Evolutionary conservation across 176 grass and related monocot genomes (phyloP).

Genomic region (Lolium rigidum): DNA sequence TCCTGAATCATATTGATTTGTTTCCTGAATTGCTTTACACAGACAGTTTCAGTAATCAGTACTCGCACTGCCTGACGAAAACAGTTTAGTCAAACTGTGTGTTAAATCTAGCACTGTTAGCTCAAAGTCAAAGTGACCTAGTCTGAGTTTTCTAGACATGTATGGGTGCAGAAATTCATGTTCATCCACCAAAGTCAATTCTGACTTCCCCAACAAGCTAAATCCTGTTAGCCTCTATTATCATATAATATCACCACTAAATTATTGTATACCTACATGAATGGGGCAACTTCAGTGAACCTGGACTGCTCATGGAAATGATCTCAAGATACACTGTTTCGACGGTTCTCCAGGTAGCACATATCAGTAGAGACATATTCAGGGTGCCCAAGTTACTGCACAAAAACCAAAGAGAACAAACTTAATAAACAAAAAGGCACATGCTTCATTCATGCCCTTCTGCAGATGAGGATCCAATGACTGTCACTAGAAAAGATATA

Average conservation of each 20-base stretch:
- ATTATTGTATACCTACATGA: slow-evolving; percentile 3
- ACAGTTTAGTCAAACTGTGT: slow-evolving; percentile 13
- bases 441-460: slow-evolving; percentile 31
- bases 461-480: slow-evolving; percentile 55
- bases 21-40: not conserved
- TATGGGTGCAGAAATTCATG: not conserved
- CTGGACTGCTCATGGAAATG: slow-evolving; percentile 37
- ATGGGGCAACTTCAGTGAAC: slow-evolving; percentile 34
- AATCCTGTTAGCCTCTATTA: not conserved
- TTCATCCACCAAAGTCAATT: slow-evolving; percentile 27
- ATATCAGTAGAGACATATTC: slow-evolving; percentile 34
- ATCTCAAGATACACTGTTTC: slow-evolving; percentile 34
- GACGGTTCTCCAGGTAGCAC: slow-evolving; percentile 6
- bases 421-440: slow-evolving; percentile 21
- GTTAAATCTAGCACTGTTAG: not conserved
- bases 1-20: slow-evolving; percentile 9
- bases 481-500: slow-evolving; percentile 41
- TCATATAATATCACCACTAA: slow-evolving; percentile 2
- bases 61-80: not conserved
- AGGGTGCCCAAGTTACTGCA: slow-evolving; percentile 12
- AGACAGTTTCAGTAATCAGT: not conserved
- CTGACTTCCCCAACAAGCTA: slow-evolving; percentile 17
- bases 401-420: slow-evolving; percentile 42
- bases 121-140: not conserved
- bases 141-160: not conserved